Evolutionary conservation across 768 basidiomycete genomes (phyloP).

Genomic region (Lactarius evosmus): DNA sequence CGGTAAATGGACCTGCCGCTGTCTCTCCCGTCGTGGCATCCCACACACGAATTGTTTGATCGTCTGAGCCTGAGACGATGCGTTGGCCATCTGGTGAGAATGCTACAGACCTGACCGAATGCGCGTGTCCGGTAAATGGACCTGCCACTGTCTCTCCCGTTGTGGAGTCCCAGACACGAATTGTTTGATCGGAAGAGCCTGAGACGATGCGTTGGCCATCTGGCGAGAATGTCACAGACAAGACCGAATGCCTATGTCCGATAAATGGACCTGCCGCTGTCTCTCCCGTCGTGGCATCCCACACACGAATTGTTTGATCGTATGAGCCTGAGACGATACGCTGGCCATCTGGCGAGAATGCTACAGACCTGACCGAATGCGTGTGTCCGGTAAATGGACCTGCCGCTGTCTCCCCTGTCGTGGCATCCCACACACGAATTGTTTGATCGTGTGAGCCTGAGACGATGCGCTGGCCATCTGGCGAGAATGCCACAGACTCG

Average conservation of each 20-base stretch:
- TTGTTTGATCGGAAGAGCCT: not conserved
- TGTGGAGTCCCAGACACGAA: not conserved
- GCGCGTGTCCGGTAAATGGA: not conserved
- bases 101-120: not conserved
- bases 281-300: not conserved
- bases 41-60: not conserved
- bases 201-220: conserved; percentile 35
- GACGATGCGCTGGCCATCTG: not conserved
- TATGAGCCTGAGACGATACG: not conserved
- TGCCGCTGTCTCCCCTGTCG: not conserved
- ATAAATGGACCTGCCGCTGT: not conserved
- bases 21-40: not conserved
- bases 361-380: not conserved
- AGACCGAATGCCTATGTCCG: not conserved
- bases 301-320: not conserved
- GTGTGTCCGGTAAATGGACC: not conserved
- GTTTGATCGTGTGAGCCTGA: too few species aligned
- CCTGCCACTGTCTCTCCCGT: not conserved
- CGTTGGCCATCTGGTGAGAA: not conserved
- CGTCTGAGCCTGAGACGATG: not conserved
- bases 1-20: not conserved
- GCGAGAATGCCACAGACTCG: not conserved
- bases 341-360: conserved; percentile 7
- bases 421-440: too few species aligned
- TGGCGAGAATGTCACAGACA: conserved; percentile 13